These are phyloP conservation scores for Prunus kanzakura DNA, from an alignment of 306 rosid species.

Conservation along the genomic window DNA sequence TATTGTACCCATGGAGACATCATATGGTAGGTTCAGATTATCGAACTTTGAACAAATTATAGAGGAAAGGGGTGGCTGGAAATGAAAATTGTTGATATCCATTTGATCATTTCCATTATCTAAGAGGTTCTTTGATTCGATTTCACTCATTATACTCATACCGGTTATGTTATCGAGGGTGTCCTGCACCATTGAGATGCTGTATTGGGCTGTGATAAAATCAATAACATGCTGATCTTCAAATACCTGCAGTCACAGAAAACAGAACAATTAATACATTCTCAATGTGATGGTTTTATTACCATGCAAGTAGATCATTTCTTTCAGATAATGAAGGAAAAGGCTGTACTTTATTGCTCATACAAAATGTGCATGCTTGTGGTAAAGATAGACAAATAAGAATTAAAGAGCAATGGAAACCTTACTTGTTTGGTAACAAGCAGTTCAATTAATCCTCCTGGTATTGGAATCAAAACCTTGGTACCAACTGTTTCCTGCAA, in stretches of 20 bases:
- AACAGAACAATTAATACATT: neutral
- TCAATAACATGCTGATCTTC: slow-evolving; percentile 70
- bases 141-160: slow-evolving; percentile 24
- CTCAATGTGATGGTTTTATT: neutral
- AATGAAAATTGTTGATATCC: too few relatives aligned
- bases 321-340: neutral
- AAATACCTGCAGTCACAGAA: slow-evolving; percentile 41
- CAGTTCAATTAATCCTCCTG: slow-evolving; percentile 69
- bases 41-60: slow-evolving; percentile 31
- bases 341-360: neutral
- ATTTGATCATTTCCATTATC: neutral
- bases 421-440: slow-evolving; percentile 63
- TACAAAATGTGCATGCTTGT: neutral
- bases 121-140: slow-evolving; percentile 36
- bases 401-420: neutral
- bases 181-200: slow-evolving; percentile 37
- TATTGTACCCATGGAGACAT: slow-evolving; percentile 30
- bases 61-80: neutral
- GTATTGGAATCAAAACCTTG: slow-evolving; percentile 65
- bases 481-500: slow-evolving; percentile 67
- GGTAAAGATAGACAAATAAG: neutral
- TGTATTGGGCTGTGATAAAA: slow-evolving; percentile 50
- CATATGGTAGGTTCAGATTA: slow-evolving; percentile 35
- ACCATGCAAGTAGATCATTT: neutral
- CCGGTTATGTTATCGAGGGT: slow-evolving; percentile 20